phyloP scores from a whole-genome alignment of 2,329 filamentous ascomycete species.

The Aspergillus terreus region DNA sequence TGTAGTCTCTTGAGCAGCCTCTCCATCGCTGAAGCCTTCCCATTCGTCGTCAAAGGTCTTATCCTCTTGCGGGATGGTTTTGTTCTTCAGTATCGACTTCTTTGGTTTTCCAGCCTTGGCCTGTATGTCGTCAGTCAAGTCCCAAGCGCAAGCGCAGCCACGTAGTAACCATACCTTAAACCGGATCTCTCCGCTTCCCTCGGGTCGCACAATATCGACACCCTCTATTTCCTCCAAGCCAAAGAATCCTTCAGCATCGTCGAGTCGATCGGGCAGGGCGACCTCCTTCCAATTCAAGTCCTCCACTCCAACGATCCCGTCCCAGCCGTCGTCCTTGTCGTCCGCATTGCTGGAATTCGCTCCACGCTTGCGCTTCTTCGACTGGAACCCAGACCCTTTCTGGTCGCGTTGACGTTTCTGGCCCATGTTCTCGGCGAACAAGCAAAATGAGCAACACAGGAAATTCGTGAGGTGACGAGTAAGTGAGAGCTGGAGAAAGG shows the following conservation, averaged over 20 bases:
- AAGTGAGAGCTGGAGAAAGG: slow-evolving; percentile 13
- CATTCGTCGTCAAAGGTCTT: slow-evolving; percentile 55
- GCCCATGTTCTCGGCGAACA: slow-evolving; percentile 24
- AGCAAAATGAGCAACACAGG: background rate
- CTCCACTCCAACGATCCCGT: slow-evolving; percentile 41
- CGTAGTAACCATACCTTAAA: slow-evolving; percentile 35
- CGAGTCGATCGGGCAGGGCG: slow-evolving; percentile 67
- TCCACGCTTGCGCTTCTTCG: slow-evolving; percentile 36
- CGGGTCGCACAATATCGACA: slow-evolving; percentile 72
- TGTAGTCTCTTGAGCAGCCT: slow-evolving; percentile 9
- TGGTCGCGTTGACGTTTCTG: slow-evolving; percentile 34
- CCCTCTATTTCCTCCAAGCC: slow-evolving; percentile 88
- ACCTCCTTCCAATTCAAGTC: slow-evolving; percentile 63
- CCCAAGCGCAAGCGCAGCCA: background rate
- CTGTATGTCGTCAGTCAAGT: slow-evolving; percentile 18
- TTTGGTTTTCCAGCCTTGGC: slow-evolving; percentile 31
- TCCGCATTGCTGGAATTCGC: slow-evolving; percentile 12
- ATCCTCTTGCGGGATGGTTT: slow-evolving; percentile 13
- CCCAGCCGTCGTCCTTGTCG: slow-evolving; percentile 18
- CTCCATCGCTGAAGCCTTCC: slow-evolving; percentile 60
- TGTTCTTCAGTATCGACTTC: slow-evolving; percentile 29
- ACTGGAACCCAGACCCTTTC: slow-evolving; percentile 23
- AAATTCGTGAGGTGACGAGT: background rate
- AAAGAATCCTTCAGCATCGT: slow-evolving; percentile 91
- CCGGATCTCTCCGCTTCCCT: slow-evolving; percentile 49